phyloP scores from a whole-genome alignment of 2,329 filamentous ascomycete species.

The Trichoderma guizhouense region DNA sequence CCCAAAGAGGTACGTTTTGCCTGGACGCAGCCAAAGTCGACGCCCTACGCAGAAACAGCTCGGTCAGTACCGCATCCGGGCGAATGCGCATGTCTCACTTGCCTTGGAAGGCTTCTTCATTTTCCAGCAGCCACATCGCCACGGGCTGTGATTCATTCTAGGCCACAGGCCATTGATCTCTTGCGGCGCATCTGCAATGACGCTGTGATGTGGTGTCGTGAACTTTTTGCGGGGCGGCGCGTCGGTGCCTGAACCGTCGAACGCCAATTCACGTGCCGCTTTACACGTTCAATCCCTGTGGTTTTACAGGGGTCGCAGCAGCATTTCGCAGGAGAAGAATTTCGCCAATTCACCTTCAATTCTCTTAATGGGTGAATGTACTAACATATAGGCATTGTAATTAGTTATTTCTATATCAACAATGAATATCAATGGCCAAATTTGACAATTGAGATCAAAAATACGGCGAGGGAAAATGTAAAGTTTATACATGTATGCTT shows the following conservation, averaged over 20 bases:
- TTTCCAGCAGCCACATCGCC: slow-evolving; percentile 64
- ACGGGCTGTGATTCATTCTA: slow-evolving; percentile 2
- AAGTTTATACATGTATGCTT: neutral
- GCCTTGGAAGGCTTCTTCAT: slow-evolving; percentile 52
- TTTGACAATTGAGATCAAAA: neutral
- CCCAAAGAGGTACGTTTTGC: slow-evolving; percentile 81
- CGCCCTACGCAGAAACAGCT: slow-evolving; percentile 29
- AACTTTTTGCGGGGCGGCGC: slow-evolving; percentile 20
- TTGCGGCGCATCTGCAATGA: slow-evolving; percentile 10
- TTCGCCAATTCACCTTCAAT: neutral
- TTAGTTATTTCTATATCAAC: neutral
- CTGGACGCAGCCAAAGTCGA: slow-evolving; percentile 79
- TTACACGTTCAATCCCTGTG: neutral
- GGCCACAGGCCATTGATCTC: slow-evolving; percentile 6
- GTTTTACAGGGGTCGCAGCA: neutral
- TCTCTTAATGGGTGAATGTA: neutral
- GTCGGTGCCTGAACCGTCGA: neutral
- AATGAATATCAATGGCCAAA: neutral
- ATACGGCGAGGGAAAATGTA: neutral
- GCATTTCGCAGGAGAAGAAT: neutral
- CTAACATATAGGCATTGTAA: neutral
- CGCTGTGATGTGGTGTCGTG: slow-evolving; percentile 12
- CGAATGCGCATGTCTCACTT: slow-evolving; percentile 15
- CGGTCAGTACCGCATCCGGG: slow-evolving; percentile 4
- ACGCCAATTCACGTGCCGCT: slow-evolving; percentile 28